Evolutionary conservation across 441 rosid genomes (phyloP), one percentile per base, ranked within the genome.

Genomic region (Arabidopsis hybrid): DNA sequence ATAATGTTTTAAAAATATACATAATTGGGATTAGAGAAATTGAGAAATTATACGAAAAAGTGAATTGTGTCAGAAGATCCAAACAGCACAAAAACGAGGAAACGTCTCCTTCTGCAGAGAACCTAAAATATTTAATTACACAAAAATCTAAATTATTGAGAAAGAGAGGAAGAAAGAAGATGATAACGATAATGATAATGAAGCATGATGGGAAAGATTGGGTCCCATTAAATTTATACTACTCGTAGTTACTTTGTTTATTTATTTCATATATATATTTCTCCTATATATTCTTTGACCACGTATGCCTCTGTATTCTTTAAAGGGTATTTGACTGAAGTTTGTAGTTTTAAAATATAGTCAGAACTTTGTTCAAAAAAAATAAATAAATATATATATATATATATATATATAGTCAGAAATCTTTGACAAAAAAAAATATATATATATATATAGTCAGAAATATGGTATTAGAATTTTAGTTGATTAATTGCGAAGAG

Each of bases 61-160:
- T 72, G 69, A 73, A 80, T 46, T 75, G 83, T 84, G 87, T 79
- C 87, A 81, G 89, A 79, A 79, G 80, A 84, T 83, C 78, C 84
- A 82, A 86, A 78, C 92, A 85, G 80, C 82, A 82, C 93, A 84
- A 75, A 82, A 85, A 80, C 87, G 85, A 89, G 91, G 89, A 86
- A 92, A 90, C 83, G 86, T 89, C 91, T 83, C 65, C 91, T 83
- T 85, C 89, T 79, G 60, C 63, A 59, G 60, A 71, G 57, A 77
- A 71, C 77, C 52, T 65, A 71, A 63, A 52, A 66, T 77, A 71
- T 77, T 71, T 50, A 77, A 60, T 71, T 45, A 72, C 77, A 66
- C 7, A 77, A 77, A 71, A 66, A 51, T 50, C 18, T 49, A 57
- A 59, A 67, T 42, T 18, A 46, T 13, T 60, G 77, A 77, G 78